A percentile compares a stretch with the other conserved stretches of the same genome.
phyloP scores from a whole-genome alignment of 208 protist genomes.

The Wallacemonas sp. region DNA sequence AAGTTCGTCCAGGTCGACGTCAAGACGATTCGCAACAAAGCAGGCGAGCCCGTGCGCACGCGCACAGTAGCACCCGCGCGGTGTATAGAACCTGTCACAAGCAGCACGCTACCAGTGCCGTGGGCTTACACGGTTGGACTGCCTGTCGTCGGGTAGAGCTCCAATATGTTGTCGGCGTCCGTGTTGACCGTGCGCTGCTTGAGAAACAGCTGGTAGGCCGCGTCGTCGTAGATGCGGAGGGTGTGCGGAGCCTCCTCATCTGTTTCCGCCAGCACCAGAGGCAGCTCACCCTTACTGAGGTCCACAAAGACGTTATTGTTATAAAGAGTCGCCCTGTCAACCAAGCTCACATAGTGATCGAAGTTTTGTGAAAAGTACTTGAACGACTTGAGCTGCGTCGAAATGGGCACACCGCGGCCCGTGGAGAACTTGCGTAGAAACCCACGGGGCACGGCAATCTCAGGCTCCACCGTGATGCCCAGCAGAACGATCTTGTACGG shows the following conservation, averaged over 20 bases:
- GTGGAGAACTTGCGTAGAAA: conserved; percentile 83
- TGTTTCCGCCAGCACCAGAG: conserved; percentile 61
- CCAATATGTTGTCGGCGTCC: conserved; percentile 55
- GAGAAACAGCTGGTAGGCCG: conserved; percentile 68
- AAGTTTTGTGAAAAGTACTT: conserved; percentile 86
- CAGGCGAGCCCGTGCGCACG: no score
- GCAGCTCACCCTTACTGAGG: conserved; percentile 77
- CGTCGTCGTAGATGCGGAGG: conserved; percentile 56
- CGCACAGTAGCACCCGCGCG: no score
- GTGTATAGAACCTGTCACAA: no score
- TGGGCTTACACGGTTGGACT: no score
- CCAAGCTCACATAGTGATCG: conserved; percentile 42
- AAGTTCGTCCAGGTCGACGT: no score
- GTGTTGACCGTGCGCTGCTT: conserved; percentile 64
- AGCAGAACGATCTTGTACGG: conserved; percentile 78
- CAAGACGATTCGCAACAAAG: no score
- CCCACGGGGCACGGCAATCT: conserved; percentile 81
- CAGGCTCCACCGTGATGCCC: conserved; percentile 85
- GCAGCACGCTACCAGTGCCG: not conserved
- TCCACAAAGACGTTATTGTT: conserved; percentile 90
- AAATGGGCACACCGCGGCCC: conserved; percentile 76
- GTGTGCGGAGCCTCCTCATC: conserved; percentile 2
- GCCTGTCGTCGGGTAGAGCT: conserved; percentile 38
- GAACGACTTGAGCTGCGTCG: conserved; percentile 82
- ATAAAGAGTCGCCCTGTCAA: conserved; percentile 73